phyloP scores from a whole-genome alignment of 306 rosid genomes.

The Boehmeria nivea region DNA sequence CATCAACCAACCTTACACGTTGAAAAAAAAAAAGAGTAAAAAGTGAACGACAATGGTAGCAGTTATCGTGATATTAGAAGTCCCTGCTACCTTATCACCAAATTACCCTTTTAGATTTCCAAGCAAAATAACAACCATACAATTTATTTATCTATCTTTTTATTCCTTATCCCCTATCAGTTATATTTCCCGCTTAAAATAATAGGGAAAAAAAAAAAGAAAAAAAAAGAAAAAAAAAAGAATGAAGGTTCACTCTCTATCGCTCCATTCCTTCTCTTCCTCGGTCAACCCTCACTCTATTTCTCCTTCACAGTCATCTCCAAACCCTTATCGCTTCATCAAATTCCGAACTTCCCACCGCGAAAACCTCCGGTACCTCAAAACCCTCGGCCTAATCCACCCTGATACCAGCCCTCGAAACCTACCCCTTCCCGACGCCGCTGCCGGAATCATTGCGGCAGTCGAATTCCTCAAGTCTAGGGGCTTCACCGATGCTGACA shows the following conservation, averaged over 20 bases:
- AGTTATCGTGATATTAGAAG: too few relatives aligned
- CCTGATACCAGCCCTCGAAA: constrained; percentile 40
- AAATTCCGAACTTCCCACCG: constrained; percentile 67
- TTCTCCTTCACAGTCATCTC: background rate
- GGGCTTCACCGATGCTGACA: constrained; percentile 66
- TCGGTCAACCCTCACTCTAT: constrained; percentile 8
- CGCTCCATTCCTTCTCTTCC: constrained; percentile 16
- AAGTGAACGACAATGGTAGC: too few relatives aligned
- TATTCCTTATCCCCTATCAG: too few relatives aligned
- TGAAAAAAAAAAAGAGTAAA: too few relatives aligned
- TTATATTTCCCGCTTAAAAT: too few relatives aligned
- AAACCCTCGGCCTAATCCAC: constrained; percentile 45
- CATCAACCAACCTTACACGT: too few relatives aligned
- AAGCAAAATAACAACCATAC: too few relatives aligned
- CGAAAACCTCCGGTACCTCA: constrained; percentile 73
- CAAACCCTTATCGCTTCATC: constrained; percentile 31
- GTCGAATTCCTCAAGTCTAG: constrained; percentile 60
- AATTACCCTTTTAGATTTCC: too few relatives aligned
- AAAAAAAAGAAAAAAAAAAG: too few relatives aligned
- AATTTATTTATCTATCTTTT: too few relatives aligned
- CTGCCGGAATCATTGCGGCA: constrained; percentile 48
- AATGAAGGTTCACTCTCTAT: constrained; percentile 3
- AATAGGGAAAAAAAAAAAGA: too few relatives aligned
- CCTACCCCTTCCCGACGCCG: constrained; percentile 52
- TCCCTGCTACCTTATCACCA: too few relatives aligned